Evolutionary conservation across 768 basidiomycete species (phyloP), one percentile per base, ranked within the genome.

Genomic region (Leccinum boreale): DNA sequence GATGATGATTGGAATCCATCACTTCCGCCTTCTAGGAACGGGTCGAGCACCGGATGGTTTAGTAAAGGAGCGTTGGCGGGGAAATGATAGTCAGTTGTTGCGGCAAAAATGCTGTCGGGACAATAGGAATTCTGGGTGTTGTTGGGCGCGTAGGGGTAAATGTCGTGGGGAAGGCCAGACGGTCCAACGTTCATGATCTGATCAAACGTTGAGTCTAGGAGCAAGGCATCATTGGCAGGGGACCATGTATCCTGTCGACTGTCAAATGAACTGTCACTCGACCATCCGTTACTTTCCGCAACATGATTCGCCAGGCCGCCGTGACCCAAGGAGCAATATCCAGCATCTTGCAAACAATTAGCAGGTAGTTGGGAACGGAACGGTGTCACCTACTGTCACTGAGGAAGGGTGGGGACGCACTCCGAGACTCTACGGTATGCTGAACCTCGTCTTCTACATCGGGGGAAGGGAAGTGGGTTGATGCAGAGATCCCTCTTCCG

Each of bases 1-100:
- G 58, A 65, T 12, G 56, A 55, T 11, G 67, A 69, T 28, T 59
- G 63, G 10, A 56, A 62, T 28, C 49, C 53, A 23, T 64, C 59
- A 14, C 58, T 63, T 36, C 54, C 55, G 5, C 54, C 39, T 56
- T 65, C 66, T 45, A 53, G 48, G 51, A 67, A 67, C 11, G 57
- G 57, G 19, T 60, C 63, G 21, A 58, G 50, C 9, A 44, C 10
- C n/a, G 65, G 57, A 26, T 31, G 29, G 11, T 31, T 4, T 31
- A 61, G 33, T 15, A 55, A 55, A 48, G 59, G 58, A 36, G 65
- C 53, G 21, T 47, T 19, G 21, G 15, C 6, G 12, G 62, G 49
- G 35, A 61, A 36, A 23, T 63, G 23, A 55, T 52, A 52, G 51
- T 62, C 64, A 4, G 46, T 26, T 11, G 50, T 33, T 7, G 55